These are phyloP conservation scores for Coemansia sp. DNA, from an alignment of 192 early-diverging fungal genomes.

Conservation along the genomic window DNA sequence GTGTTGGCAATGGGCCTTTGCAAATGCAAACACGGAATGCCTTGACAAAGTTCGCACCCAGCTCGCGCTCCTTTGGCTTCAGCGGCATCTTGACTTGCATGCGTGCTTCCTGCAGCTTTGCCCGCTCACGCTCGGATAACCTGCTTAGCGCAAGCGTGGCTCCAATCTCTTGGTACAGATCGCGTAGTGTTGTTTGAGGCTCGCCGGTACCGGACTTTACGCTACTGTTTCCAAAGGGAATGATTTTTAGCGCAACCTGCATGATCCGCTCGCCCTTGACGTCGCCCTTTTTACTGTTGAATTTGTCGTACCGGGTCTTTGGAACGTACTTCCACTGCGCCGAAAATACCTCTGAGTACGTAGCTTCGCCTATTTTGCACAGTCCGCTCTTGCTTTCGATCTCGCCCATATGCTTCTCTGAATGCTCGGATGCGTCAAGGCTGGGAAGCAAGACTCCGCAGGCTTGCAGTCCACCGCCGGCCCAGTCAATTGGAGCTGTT, in stretches of 20 bases:
- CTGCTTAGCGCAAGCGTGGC: conserved; percentile 57
- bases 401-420: conserved; percentile 35
- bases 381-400: conserved; percentile 43
- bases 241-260: conserved; percentile 75
- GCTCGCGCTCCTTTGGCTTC: conserved; percentile 41
- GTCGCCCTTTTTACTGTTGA: conserved; percentile 41
- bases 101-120: conserved; percentile 38
- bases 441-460: conserved; percentile 44
- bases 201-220: conserved; percentile 49
- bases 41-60: conserved; percentile 53
- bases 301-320: conserved; percentile 45
- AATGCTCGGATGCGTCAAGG: conserved; percentile 16
- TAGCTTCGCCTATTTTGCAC: conserved; percentile 83
- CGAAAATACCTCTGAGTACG: conserved; percentile 80
- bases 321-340: conserved; percentile 51
- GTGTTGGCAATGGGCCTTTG: conserved; percentile 64
- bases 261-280: conserved; percentile 52
- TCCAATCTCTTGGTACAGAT: conserved; percentile 66
- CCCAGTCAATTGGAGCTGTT: conserved; percentile 54
- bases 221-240: conserved; percentile 66
- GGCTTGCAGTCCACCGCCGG: conserved; percentile 35
- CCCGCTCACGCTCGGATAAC: conserved; percentile 50
- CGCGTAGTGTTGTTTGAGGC: conserved; percentile 55
- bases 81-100: conserved; percentile 45
- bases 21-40: conserved; percentile 65